Evolutionary conservation across 1,139 yeast genomes (phyloP), one percentile per base, ranked within the genome.

Genomic region (Scheffersomyces cryptocercus): DNA sequence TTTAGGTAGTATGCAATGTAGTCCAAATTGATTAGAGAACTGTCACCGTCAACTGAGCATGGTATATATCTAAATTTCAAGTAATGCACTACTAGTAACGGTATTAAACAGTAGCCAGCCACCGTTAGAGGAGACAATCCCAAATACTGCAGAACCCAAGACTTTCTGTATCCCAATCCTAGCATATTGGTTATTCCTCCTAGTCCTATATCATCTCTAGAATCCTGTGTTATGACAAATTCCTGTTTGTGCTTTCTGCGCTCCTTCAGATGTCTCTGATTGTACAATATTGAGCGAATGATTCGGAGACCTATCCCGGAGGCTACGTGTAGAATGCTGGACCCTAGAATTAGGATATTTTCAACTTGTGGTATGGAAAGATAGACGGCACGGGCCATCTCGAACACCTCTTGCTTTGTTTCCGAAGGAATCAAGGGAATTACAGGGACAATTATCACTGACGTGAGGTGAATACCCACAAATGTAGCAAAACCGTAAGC

Each of bases 331-430:
- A 66, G 53, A 0, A 65, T 58, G 1, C 73, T 62, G 0, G 84
- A 66, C 0, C 81, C 83, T 41, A 74, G 62, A 0, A 84, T 75
- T 24, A 77, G 54, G 0, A 70, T 42, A 6, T 64, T 61, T 56
- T 85, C 93, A 13, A 81, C 62, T 1, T 65, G 51, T 0, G 83
- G 75, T 2, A 73, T 61, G 7, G 59, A 51, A 43, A 82, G 87
- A 59, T 86, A 87, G 0, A 87, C 57, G 8, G 82, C 77, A 38
- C 90, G 67, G 0, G 84, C 80, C 65, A 84, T 69, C 47, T 82
- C 80, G 46, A 87, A 70, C 12, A 83, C 58, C 41, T 84, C 83
- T 45, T 84, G 79, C 10, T 81, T 80, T 2, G 70, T 43, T 11
- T 46, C 52, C 0, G 65, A 66, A 1, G 82, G 77, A 5, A 81